A percentile compares a stretch with the other conserved stretches of the same genome.
These are phyloP conservation scores for Heterotrichella gracilis DNA, from an alignment of 352 stramenopile species.

Conservation along the genomic window DNA sequence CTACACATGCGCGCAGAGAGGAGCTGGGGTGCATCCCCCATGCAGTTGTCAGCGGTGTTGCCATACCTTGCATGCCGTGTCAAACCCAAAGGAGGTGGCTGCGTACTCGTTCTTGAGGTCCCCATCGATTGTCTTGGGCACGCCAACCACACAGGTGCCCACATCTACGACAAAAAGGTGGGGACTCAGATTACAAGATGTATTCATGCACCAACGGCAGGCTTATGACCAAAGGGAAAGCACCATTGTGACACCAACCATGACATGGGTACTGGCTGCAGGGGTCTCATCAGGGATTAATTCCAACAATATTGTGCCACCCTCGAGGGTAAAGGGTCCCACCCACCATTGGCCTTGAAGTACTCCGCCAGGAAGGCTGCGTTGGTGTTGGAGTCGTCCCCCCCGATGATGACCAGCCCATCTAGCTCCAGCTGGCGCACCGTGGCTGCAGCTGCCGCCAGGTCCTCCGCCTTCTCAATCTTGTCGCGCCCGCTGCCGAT, in stretches of 20 bases:
- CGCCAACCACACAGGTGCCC: constrained; percentile 23
- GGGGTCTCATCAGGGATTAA: too few relatives aligned
- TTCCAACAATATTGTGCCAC: too few relatives aligned
- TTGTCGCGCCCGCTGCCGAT: constrained; percentile 26
- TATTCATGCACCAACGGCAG: too few relatives aligned
- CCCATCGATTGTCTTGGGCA: constrained; percentile 29
- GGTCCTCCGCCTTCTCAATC: constrained; percentile 25
- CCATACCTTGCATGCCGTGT: constrained; percentile 24
- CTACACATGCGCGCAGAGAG: too few relatives aligned
- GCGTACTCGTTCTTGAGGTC: constrained; percentile 30
- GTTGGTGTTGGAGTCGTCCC: constrained; percentile 30
- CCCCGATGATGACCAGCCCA: constrained; percentile 27
- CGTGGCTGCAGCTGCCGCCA: constrained; percentile 14
- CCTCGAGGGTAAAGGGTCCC: too few relatives aligned
- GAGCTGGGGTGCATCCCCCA: constrained; percentile 25
- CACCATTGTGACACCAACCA: too few relatives aligned
- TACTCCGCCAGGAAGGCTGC: constrained; percentile 27
- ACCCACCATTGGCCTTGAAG: constrained; percentile 23
- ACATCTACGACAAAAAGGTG: too few relatives aligned
- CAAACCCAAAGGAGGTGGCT: constrained; percentile 27
- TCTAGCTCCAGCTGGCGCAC: constrained; percentile 23
- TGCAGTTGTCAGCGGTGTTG: too few relatives aligned
- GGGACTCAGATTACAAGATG: too few relatives aligned
- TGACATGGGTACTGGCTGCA: too few relatives aligned
- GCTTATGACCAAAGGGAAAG: too few relatives aligned